A percentile compares a stretch with the other conserved stretches of the same genome.
phyloP scores from a whole-genome alignment of 352 stramenopile species.

The Vaucheria bursata region DNA sequence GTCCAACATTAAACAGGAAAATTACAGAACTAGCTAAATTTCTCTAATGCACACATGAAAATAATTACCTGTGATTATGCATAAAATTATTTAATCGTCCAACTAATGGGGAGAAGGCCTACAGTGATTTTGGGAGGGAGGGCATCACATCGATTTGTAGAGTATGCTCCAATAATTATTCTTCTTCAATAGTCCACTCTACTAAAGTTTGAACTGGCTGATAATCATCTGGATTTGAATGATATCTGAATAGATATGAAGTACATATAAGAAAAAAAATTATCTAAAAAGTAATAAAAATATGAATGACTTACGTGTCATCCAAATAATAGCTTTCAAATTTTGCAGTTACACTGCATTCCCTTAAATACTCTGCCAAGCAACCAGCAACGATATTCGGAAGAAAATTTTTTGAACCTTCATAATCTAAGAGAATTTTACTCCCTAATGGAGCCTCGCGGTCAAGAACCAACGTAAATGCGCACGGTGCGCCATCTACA shows the following conservation, averaged over 20 bases:
- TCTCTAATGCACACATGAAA: too few species aligned
- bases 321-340: constrained; percentile 10
- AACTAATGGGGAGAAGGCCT: too few species aligned
- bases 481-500: not conserved
- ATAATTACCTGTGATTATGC: too few species aligned
- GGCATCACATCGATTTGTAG: too few species aligned
- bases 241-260: too few species aligned
- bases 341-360: not conserved
- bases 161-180: not conserved
- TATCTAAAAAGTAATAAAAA: too few species aligned
- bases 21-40: too few species aligned
- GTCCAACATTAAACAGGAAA: too few species aligned
- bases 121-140: too few species aligned
- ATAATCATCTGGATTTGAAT: not conserved
- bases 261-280: too few species aligned
- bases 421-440: constrained; percentile 7
- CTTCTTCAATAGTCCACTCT: constrained; percentile 4
- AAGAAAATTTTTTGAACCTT: not conserved
- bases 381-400: not conserved
- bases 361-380: not conserved
- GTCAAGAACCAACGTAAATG: constrained; percentile 1
- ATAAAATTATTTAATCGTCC: too few species aligned
- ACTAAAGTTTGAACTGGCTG: not conserved
- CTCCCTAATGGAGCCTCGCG: not conserved
- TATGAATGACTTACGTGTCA: too few species aligned